phyloP scores from a whole-genome alignment of 208 protist species.

The Wallacemonas sp. region DNA sequence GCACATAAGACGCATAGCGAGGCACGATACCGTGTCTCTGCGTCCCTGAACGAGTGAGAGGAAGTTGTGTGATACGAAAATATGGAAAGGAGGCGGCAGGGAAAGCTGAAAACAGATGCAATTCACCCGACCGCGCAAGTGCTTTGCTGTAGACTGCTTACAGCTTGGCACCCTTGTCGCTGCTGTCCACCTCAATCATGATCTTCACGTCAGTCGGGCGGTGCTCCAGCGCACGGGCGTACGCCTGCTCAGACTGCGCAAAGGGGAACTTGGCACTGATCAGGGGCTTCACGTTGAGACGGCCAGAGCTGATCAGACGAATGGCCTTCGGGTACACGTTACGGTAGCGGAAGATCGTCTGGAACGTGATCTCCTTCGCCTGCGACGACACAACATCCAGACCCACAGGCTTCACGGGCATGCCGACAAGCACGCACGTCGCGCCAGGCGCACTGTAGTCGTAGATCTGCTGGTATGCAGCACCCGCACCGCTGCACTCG shows the following conservation, averaged over 20 bases:
- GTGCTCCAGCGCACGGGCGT: constrained; percentile 31
- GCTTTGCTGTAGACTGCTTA: no score
- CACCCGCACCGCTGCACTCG: constrained; percentile 36
- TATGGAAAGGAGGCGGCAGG: no score
- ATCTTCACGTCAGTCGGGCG: constrained; percentile 50
- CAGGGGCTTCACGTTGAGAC: constrained; percentile 51
- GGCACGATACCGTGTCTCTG: no score
- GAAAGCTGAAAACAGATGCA: no score
- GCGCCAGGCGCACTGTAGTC: constrained; percentile 35
- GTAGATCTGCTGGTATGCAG: constrained; percentile 38
- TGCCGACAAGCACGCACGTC: constrained; percentile 42
- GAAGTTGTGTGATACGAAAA: no score
- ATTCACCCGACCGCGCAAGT: no score
- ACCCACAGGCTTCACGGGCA: constrained; percentile 33
- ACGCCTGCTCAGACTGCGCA: constrained; percentile 37
- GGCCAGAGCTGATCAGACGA: constrained; percentile 39
- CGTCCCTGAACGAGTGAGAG: no score
- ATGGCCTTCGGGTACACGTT: constrained; percentile 45
- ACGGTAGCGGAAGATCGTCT: constrained; percentile 50
- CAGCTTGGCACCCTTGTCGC: constrained; percentile 18
- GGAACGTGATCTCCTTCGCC: constrained; percentile 54
- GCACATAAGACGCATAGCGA: no score
- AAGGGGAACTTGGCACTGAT: constrained; percentile 45
- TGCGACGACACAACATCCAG: constrained; percentile 37
- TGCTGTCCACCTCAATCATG: constrained; percentile 37